Base-by-base conservation (phyloP, 129 eudicot species). In the Solidago caesia region DNA sequence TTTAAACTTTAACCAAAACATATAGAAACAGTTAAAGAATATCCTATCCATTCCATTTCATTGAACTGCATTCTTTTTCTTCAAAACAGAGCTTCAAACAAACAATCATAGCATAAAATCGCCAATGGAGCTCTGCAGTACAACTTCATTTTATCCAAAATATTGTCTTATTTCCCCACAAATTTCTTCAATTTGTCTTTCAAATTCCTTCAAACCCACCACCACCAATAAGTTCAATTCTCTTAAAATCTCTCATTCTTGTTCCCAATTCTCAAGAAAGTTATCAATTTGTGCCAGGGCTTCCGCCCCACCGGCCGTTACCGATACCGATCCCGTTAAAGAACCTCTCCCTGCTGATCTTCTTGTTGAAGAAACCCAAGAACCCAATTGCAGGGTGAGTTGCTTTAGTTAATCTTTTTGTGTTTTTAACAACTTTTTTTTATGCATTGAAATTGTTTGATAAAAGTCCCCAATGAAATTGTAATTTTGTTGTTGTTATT, bases 331-430 rank as follows among this genome's bases (percentile, higher is more conserved):
- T 15, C 21, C 68, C 43, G 83, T 78, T 0, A 60, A 71, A 53
- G 97, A 88, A 10, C 88, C 87, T 64, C 83, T 94, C 7, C 98
- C 98, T 8, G 98, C 98, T 33, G 93, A 88, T 44, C 74, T 94
- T 29, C 64, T 80, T 11, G 87, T 94, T 49, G 72, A 80, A n/a
- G 96, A 90, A 75, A 75, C 77, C 68, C 83, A 67, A 47, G 89
- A 86, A 76, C 96, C 98, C 63, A 86, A 93, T 82, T 93, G 96
- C 48, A 87, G 89, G 68, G 98, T 93, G 68, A 84, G 87, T 68
- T 48, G 41, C 41, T 12, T 60, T 21, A 42, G 10, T 64, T 16
- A 12, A 39, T 55, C n/a, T 11, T 15, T 56, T 12, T 44, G 21
- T 64, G 47, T 5, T 57, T 47, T 29, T 16, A 25, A 48, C 14